phyloP scores from a whole-genome alignment of 2,329 filamentous ascomycete species.

The Aspergillus fructus region DNA sequence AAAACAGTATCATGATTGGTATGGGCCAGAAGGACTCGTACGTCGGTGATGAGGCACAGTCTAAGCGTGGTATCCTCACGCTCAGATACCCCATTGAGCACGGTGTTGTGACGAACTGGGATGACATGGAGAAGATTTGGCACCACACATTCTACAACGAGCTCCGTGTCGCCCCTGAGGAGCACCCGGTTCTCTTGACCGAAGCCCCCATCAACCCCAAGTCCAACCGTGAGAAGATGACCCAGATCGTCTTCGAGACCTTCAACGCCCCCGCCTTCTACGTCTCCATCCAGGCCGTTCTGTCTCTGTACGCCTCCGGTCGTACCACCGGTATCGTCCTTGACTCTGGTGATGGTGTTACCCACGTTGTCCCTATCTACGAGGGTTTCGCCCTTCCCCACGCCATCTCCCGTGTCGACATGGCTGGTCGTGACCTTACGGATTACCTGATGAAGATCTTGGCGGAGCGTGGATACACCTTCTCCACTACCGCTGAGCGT shows the following conservation, averaged over 20 bases:
- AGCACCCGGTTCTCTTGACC: constrained; percentile 98
- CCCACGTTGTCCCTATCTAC: constrained; percentile 99
- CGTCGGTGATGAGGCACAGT: constrained; percentile 99
- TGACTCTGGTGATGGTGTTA: constrained; percentile 99
- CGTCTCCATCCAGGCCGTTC: constrained; percentile 99
- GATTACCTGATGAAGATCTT: constrained; percentile 99
- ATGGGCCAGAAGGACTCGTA: constrained; percentile 99
- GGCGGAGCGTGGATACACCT: constrained; percentile 98
- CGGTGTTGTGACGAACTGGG: constrained; percentile 99
- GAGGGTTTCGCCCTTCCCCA: constrained; percentile 99
- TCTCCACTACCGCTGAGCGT: constrained; percentile 99
- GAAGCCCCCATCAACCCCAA: constrained; percentile 99
- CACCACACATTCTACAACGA: constrained; percentile 99
- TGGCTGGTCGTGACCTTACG: constrained; percentile 99
- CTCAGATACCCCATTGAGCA: constrained; percentile 99
- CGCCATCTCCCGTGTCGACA: constrained; percentile 99
- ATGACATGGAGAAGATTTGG: constrained; percentile 99
- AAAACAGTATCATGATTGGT: constrained; percentile 97
- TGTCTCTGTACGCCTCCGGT: constrained; percentile 99
- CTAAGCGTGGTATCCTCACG: constrained; percentile 99
- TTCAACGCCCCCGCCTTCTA: constrained; percentile 99
- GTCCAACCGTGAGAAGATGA: constrained; percentile 99
- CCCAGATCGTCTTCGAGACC: constrained; percentile 99
- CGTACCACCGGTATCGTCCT: constrained; percentile 99
- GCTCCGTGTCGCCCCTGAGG: constrained; percentile 98